Evolutionary conservation across 192 early-diverging fungal genomes (phyloP).

Genomic region (Thoreauomyces humboldtii): DNA sequence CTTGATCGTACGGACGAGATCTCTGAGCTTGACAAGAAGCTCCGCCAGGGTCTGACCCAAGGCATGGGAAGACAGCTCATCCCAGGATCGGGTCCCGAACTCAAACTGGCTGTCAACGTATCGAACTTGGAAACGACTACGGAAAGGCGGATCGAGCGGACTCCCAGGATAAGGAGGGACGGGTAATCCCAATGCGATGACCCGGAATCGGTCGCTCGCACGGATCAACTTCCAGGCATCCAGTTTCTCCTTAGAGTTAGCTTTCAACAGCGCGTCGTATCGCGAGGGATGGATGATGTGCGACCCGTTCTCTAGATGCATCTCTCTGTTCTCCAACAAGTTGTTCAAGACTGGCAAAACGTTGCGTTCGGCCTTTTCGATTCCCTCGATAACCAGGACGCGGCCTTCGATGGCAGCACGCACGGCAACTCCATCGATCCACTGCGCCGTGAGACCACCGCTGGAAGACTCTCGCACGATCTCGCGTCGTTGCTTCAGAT

Average conservation of each 20-base stretch:
- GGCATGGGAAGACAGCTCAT: too few species aligned
- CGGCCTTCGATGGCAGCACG: constrained; percentile 46
- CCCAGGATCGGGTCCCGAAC: too few species aligned
- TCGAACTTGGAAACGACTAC: constrained; percentile 75
- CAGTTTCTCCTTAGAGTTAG: constrained; percentile 44
- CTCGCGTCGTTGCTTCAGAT: constrained; percentile 80
- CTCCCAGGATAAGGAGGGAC: constrained; percentile 47
- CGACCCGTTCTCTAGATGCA: constrained; percentile 77
- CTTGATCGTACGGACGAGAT: constrained; percentile 40
- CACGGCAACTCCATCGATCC: constrained; percentile 56
- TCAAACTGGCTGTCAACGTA: constrained; percentile 36
- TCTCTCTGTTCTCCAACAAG: constrained; percentile 82
- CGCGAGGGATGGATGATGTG: constrained; percentile 71
- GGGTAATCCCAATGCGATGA: constrained; percentile 75
- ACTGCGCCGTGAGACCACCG: constrained; percentile 53
- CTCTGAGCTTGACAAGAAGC: constrained; percentile 15
- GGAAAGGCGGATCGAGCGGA: constrained; percentile 73
- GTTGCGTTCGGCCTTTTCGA: constrained; percentile 82
- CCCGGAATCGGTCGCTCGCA: constrained; percentile 64
- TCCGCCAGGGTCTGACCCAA: background rate
- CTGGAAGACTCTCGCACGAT: constrained; percentile 49
- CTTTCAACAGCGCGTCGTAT: constrained; percentile 57
- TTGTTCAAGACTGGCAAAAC: constrained; percentile 84
- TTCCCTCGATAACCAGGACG: constrained; percentile 47
- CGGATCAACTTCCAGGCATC: constrained; percentile 63